Evolutionary conservation across 1,284 basidiomycete species (phyloP), one percentile per base, ranked within the genome.

Genomic region (Apiotrichum gamsii): DNA sequence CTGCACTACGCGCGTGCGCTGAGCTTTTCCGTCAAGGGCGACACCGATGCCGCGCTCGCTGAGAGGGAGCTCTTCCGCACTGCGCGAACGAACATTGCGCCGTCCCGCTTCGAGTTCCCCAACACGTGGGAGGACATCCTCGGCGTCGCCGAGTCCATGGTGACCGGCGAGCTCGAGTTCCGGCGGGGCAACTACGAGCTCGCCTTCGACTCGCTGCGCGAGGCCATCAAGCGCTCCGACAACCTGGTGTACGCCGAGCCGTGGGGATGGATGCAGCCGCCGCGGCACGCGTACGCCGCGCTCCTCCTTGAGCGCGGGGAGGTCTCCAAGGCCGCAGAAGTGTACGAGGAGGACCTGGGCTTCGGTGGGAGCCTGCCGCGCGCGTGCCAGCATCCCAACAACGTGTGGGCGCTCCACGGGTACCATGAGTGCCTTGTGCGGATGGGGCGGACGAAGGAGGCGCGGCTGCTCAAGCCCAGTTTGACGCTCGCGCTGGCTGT

Each of bases 341-440:
- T 43, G 1, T 70, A 69, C 39, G 65, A 58, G 19, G 65, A 55
- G 31, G 68, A 70, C 51, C 52, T 70, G 4, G 68, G 68, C 0
- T 61, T 59, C 46, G 52, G 51, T 39, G 46, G 51, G 8, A 49
- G 52, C 10, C 50, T 70, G 8, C 54, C 65, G 11, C 50, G 67
- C 20, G 62, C 66, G 2, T 48, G 58, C 38, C 60, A 59, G 37
- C 68, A 70, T 54, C 68, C 67, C 4, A 65, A 66, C 50, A 70
- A 69, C 36, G 63, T 70, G 28, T 70, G 68, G 68, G 64, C 65
- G 1, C 46, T 70, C 24, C 61, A 62, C 31, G 68, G 68, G 11
- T 69, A 64, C 51, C 57, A 70, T 41, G 63, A 70, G 48, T 70
- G 67, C 41, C 49, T 70, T 21, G 40, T 49, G 8, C 47, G 37